Percentiles rank a stretch among this genome's conserved stretches.
Conservation (phyloP, 345 rosid species). For the Erodium maritimum region DNA sequence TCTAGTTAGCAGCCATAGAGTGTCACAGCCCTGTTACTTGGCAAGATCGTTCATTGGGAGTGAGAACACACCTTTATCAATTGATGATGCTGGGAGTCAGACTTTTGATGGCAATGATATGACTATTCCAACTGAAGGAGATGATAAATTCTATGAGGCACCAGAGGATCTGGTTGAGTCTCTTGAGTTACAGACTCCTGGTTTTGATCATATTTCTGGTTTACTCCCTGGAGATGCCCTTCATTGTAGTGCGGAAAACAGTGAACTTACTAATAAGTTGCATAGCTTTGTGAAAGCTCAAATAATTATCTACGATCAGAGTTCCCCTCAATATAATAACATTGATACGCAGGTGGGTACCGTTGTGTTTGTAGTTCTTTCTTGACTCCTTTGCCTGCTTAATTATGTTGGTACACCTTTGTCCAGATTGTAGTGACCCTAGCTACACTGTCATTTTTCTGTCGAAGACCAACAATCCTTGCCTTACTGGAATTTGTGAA, state of each 20-base stretch:
- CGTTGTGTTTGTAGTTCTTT: not conserved
- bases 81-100: slow-evolving; percentile 28
- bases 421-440: slow-evolving; percentile 68
- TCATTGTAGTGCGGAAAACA: slow-evolving; percentile 23
- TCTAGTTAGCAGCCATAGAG: slow-evolving; percentile 43
- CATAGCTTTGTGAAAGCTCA: slow-evolving; percentile 97
- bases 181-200: slow-evolving; percentile 50
- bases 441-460: slow-evolving; percentile 83
- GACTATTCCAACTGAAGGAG: slow-evolving; percentile 55
- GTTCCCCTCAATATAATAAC: slow-evolving; percentile 55
- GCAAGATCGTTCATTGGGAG: slow-evolving; percentile 75
- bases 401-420: not conserved
- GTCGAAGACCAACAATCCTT: slow-evolving; percentile 89
- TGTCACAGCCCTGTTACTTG: slow-evolving; percentile 50
- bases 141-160: slow-evolving; percentile 84
- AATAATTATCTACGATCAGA: slow-evolving; percentile 58
- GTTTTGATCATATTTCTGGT: slow-evolving; percentile 61
- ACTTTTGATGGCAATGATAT: slow-evolving; percentile 23
- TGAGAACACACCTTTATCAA: slow-evolving; percentile 4
- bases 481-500: slow-evolving; percentile 83
- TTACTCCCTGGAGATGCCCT: slow-evolving; percentile 52
- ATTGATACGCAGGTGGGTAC: slow-evolving; percentile 59
- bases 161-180: slow-evolving; percentile 66
- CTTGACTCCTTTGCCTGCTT: not conserved
- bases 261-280: slow-evolving; percentile 33